These are phyloP conservation scores for Triticum dicoccoides DNA, from an alignment of 176 grass and related monocot species.

Conservation along the genomic window DNA sequence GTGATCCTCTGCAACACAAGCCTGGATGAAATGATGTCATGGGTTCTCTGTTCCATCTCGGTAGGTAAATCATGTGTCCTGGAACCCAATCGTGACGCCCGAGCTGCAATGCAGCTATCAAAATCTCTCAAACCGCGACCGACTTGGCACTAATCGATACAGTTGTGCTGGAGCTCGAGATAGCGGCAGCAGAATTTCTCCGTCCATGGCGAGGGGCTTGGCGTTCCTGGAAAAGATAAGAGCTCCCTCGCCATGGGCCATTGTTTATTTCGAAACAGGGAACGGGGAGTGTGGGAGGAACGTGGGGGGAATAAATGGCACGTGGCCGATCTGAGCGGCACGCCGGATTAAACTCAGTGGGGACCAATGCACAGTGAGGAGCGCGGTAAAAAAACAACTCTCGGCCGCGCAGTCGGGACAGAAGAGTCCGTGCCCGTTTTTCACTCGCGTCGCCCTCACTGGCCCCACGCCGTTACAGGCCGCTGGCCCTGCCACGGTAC, in stretches of 20 bases:
- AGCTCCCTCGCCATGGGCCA: too few species aligned
- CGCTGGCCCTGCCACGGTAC: neutral
- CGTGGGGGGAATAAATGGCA: constrained; percentile 31
- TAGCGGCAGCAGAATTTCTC: neutral
- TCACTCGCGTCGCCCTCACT: constrained; percentile 30
- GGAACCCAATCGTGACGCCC: neutral
- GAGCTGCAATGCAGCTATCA: neutral
- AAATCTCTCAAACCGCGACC: neutral
- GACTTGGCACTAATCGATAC: neutral
- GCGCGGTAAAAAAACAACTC: constrained; percentile 33
- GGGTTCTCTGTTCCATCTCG: neutral
- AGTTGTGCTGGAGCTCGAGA: neutral
- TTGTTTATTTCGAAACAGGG: constrained; percentile 34
- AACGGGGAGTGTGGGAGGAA: constrained; percentile 40
- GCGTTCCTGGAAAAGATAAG: neutral
- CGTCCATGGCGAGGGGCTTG: neutral
- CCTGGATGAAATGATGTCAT: constrained; percentile 2
- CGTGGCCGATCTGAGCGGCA: constrained; percentile 40
- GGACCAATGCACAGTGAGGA: constrained; percentile 1
- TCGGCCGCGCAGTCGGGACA: neutral
- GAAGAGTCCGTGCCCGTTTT: constrained; percentile 1
- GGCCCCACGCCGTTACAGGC: neutral
- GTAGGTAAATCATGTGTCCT: neutral
- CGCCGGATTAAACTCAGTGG: neutral
- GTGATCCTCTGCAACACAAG: constrained; percentile 8